Evolutionary conservation across 768 basidiomycete genomes (phyloP).

Genomic region (Tubosaeta sp.): DNA sequence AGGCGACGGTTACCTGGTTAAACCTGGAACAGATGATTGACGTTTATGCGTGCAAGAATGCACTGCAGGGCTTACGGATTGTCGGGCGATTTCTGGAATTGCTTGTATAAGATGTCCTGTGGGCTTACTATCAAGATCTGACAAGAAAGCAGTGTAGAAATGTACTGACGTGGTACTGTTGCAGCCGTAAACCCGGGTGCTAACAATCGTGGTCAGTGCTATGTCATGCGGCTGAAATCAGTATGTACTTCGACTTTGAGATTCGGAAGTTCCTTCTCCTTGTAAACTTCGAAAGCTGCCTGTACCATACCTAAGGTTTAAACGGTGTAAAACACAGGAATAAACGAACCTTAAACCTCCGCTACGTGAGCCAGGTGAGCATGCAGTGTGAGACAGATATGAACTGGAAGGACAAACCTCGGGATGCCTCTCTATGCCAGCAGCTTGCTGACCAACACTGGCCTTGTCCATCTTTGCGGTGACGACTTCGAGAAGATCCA

Average conservation of each 20-base stretch:
- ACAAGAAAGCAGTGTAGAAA: not conserved
- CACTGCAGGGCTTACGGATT: conserved; percentile 65
- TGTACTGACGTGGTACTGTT: conserved; percentile 76
- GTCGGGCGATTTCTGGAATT: conserved; percentile 95
- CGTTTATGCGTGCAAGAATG: conserved; percentile 5
- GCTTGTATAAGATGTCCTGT: conserved; percentile 84
- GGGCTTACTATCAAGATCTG: conserved; percentile 3
- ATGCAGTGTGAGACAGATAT: not conserved
- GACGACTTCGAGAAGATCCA: conserved; percentile 85
- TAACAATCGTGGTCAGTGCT: conserved; percentile 28
- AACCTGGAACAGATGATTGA: conserved; percentile 45
- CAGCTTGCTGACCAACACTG: conserved; percentile 82
- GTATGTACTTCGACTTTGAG: conserved; percentile 61
- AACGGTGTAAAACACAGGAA: not conserved
- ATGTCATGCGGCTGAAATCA: not conserved
- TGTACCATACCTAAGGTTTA: conserved; percentile 24
- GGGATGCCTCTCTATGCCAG: conserved; percentile 84
- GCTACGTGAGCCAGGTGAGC: conserved; percentile 39
- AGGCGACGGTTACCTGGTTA: conserved; percentile 75
- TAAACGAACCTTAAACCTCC: conserved; percentile 75
- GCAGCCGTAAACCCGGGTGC: conserved; percentile 86
- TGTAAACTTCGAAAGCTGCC: conserved; percentile 89
- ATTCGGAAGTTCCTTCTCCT: conserved; percentile 82
- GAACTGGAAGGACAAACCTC: conserved; percentile 54
- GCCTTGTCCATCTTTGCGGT: conserved; percentile 93